A percentile compares a stretch with the other conserved stretches of the same genome.
These are phyloP conservation scores for Penicillium sp. DNA, from an alignment of 2,329 filamentous ascomycete genomes.

Conservation along the genomic window DNA sequence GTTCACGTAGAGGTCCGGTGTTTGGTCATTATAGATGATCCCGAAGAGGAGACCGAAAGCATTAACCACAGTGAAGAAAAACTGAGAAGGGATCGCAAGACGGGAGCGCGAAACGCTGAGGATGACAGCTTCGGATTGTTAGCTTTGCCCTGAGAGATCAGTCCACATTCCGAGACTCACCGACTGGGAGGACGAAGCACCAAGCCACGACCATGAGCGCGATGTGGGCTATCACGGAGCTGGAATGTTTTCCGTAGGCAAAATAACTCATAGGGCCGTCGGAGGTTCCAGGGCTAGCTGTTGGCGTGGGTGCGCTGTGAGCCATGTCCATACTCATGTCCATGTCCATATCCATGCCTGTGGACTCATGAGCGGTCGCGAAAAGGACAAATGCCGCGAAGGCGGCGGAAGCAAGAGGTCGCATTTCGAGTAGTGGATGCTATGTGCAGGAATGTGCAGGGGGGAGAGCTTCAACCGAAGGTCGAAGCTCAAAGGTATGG, in stretches of 20 bases:
- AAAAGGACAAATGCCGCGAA: constrained; percentile 25
- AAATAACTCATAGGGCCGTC: constrained; percentile 47
- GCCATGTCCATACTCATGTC: constrained; percentile 22
- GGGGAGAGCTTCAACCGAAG: constrained; percentile 17
- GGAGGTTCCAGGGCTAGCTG: constrained; percentile 16
- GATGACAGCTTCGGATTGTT: constrained; percentile 66
- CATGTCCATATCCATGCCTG: constrained; percentile 29
- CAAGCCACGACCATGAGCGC: constrained; percentile 69
- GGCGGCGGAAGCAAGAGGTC: constrained; percentile 26
- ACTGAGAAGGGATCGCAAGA: constrained; percentile 68
- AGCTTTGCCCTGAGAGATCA: neutral
- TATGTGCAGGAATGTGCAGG: constrained; percentile 7
- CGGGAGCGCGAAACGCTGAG: constrained; percentile 79
- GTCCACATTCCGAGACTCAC: constrained; percentile 52
- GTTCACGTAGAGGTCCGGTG: constrained; percentile 81
- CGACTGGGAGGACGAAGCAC: constrained; percentile 71
- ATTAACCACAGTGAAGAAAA: constrained; percentile 66
- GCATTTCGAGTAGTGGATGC: constrained; percentile 21
- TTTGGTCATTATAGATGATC: constrained; percentile 74
- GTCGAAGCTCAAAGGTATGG: constrained; percentile 24
- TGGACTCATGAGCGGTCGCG: constrained; percentile 33
- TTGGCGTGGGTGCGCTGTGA: constrained; percentile 14
- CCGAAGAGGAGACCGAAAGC: constrained; percentile 65
- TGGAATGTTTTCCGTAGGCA: constrained; percentile 41
- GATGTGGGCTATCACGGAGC: constrained; percentile 68